Percentiles rank a stretch among this genome's conserved stretches.
These are phyloP conservation scores for Ceratobasidium theobromae DNA, from an alignment of 1,284 basidiomycete genomes.

Conservation along the genomic window DNA sequence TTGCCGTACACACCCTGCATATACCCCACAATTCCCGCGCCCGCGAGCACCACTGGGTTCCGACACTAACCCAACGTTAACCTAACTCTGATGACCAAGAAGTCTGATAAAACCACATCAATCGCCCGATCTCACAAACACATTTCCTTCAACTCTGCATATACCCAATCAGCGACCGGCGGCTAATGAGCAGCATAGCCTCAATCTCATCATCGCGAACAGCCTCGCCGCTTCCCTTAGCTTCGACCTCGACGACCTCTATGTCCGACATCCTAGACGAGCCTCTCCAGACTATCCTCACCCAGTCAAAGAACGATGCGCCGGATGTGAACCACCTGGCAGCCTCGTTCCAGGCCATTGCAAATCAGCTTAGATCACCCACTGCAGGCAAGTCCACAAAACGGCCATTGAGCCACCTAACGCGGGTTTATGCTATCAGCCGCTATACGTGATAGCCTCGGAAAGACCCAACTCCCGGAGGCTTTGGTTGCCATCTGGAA, in stretches of 20 bases:
- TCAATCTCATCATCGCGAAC: constrained; percentile 6
- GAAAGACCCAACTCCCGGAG: constrained; percentile 7
- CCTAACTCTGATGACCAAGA: no score
- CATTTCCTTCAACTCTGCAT: no score
- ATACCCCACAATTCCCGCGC: background rate
- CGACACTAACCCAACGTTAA: no score
- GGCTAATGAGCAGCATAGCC: constrained; percentile 15
- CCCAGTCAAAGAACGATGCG: constrained; percentile 10
- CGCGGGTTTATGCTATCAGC: background rate
- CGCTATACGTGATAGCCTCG: constrained; percentile 1
- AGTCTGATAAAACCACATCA: no score
- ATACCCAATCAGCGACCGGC: background rate
- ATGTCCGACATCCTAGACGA: background rate
- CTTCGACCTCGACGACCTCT: background rate
- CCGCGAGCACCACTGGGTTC: no score
- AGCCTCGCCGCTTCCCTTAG: constrained; percentile 21
- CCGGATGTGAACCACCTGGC: constrained; percentile 5
- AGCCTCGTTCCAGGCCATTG: constrained; percentile 21
- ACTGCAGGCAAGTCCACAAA: constrained; percentile 1
- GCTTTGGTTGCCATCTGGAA: constrained; percentile 16
- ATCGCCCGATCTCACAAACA: no score
- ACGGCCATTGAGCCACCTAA: background rate
- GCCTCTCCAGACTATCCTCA: constrained; percentile 5
- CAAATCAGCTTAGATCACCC: constrained; percentile 15
- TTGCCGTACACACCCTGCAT: no score